Conservation (phyloP, 2,329 filamentous ascomycete genomes). For the Fusarium vanettenii region DNA sequence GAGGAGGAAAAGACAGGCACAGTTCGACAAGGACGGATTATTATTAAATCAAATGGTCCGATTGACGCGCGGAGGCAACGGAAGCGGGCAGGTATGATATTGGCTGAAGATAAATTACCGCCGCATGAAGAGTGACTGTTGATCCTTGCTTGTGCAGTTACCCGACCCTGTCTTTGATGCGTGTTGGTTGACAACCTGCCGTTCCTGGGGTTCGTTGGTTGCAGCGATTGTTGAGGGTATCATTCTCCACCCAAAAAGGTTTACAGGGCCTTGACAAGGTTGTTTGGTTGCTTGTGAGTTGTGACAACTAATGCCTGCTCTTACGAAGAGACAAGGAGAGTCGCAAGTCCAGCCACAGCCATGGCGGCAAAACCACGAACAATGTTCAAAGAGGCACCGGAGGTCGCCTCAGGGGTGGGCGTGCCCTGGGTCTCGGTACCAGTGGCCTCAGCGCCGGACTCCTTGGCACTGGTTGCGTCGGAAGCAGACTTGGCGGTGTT, state of each 20-base stretch:
- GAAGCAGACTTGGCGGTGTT: not conserved
- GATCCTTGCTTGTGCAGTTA: not conserved
- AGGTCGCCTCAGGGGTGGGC: not conserved
- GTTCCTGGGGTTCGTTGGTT: not conserved
- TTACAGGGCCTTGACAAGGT: not conserved
- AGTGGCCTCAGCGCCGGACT: not conserved
- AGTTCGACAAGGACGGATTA: not conserved
- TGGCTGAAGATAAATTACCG: not conserved
- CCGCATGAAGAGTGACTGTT: not conserved
- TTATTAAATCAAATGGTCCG: not conserved
- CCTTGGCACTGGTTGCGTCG: not conserved
- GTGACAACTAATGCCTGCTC: not conserved
- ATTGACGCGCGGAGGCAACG: not conserved
- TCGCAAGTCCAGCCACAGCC: slow-evolving; percentile 8
- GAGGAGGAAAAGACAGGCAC: not conserved
- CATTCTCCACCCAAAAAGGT: not conserved
- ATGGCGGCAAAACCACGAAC: not conserved
- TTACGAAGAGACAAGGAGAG: not conserved
- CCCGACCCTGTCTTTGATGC: not conserved
- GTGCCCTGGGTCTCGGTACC: not conserved
- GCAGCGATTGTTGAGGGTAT: not conserved
- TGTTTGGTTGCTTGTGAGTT: not conserved
- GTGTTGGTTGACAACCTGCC: not conserved
- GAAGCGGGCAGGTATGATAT: not conserved
- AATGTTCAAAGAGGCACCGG: not conserved